Percentiles rank a stretch among this genome's conserved stretches.
These are phyloP conservation scores for Trichosporon coremiiforme DNA, from an alignment of 1,284 basidiomycete genomes.

Conservation along the genomic window DNA sequence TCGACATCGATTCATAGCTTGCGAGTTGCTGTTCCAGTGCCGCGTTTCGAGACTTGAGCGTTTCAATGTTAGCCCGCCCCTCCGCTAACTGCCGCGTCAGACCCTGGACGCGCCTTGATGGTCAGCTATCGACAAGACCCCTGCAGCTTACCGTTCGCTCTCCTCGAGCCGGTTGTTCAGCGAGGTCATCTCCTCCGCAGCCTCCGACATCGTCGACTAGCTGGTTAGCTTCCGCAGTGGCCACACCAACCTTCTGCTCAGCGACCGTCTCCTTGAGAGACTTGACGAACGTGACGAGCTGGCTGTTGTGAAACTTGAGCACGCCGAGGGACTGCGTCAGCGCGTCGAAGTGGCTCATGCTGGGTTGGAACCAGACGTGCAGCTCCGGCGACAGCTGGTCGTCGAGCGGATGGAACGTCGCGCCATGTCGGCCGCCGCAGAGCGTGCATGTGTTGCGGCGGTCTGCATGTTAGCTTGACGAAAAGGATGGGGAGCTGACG, in stretches of 20 bases:
- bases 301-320: slow-evolving; percentile 28
- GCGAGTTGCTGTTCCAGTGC: slow-evolving; percentile 4
- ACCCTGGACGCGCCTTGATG: slow-evolving; percentile 12
- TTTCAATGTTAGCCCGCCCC: background rate
- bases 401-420: slow-evolving; percentile 26
- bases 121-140: background rate
- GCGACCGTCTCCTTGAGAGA: slow-evolving; percentile 12
- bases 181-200: background rate
- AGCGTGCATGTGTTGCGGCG: slow-evolving; percentile 29
- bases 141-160: background rate
- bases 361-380: slow-evolving; percentile 1
- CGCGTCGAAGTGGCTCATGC: background rate
- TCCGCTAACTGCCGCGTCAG: slow-evolving; percentile 19
- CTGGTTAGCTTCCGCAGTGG: background rate
- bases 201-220: background rate
- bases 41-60: background rate
- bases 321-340: slow-evolving; percentile 13
- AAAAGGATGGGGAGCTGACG: slow-evolving; percentile 31
- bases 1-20: background rate
- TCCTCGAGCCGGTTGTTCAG: background rate
- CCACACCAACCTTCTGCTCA: slow-evolving; percentile 20
- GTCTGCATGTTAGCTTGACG: slow-evolving; percentile 27
- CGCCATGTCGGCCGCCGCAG: slow-evolving; percentile 28
- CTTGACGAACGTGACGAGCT: slow-evolving; percentile 19
- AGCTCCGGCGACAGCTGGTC: slow-evolving; percentile 12